These are phyloP conservation scores for Moniliophthora roreri DNA, from an alignment of 1,284 basidiomycete genomes.

Conservation along the genomic window DNA sequence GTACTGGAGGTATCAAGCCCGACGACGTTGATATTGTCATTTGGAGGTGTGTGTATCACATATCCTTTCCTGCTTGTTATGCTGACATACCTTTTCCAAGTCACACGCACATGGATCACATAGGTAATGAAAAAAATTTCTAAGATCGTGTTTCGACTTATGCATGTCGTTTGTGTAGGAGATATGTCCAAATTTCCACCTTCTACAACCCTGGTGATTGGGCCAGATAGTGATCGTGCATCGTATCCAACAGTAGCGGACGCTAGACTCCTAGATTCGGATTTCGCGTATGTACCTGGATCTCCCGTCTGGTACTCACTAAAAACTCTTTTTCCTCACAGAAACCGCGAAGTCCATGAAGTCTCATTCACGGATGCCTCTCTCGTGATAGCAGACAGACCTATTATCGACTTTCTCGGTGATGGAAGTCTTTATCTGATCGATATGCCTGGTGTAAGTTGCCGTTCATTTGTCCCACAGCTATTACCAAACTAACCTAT, in stretches of 20 bases:
- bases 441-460: slow-evolving; percentile 20
- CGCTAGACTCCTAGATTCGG: slow-evolving; percentile 17
- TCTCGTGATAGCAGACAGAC: slow-evolving; percentile 19
- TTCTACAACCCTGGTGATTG: slow-evolving; percentile 20
- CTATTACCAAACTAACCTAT: background rate
- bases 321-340: background rate
- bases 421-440: slow-evolving; percentile 26
- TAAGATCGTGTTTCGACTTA: background rate
- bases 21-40: slow-evolving; percentile 18
- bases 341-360: slow-evolving; percentile 17
- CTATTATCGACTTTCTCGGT: slow-evolving; percentile 21
- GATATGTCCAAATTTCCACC: slow-evolving; percentile 23
- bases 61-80: background rate
- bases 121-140: background rate
- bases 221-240: slow-evolving; percentile 13
- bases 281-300: slow-evolving; percentile 19
- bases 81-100: background rate
- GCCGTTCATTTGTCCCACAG: background rate
- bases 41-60: slow-evolving; percentile 18
- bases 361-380: slow-evolving; percentile 15
- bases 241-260: slow-evolving; percentile 15
- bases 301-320: background rate
- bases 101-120: slow-evolving; percentile 22
- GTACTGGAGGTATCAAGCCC: slow-evolving; percentile 12
- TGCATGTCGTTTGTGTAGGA: slow-evolving; percentile 6